Evolutionary conservation across 2,329 filamentous ascomycete species (phyloP), one percentile per base, ranked within the genome.

Genomic region (Microdochium nivale): DNA sequence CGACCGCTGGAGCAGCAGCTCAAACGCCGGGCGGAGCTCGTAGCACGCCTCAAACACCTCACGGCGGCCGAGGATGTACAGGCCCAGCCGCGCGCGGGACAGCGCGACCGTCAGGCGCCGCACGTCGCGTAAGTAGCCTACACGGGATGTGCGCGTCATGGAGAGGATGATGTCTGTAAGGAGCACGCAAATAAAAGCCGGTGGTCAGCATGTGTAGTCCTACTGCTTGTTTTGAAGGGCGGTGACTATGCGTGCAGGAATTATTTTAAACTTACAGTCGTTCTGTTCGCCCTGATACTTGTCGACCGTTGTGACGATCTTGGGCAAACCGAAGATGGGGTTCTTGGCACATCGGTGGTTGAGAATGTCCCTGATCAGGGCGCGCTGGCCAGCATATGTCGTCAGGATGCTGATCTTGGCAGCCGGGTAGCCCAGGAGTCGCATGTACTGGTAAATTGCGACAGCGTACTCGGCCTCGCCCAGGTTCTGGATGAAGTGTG

Each of bases 281-380:
- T 99, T 99, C 70, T 99, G 94, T 75, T 99, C 94, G 66, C 94
- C 95, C 73, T 99, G 94, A 64, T 97, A 99, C 68, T 96, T 96
- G 73, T 99, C 94, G 56, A 99, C 92, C 4, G 95, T 99, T 3
- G 89, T 91, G 25, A 99, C 89, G 50, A 87, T 86, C 68, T 86
- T 87, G 19, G 94, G 94, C 67, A 96, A 73, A 9, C 92, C 91
- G 69, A 99, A 99, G 21, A 97, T 73, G 2, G 84, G 73, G 60
- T 90, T 95, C 60, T 81, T 86, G 35, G 84, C 86, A 68, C 94
- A 99, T 53, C 94, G 80, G 64, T 95, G 88, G 14, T 73, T 74
- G 49, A 99, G 71, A 3, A 99, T 90, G 67, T 99, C 92, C 60
- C 80, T 85, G 54, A 99, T 88, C 60, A 99, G 74, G 30, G 91